Evolutionary conservation across 345 rosid species (phyloP), one percentile per base, ranked within the genome.

Genomic region (Hibiscus trionum): DNA sequence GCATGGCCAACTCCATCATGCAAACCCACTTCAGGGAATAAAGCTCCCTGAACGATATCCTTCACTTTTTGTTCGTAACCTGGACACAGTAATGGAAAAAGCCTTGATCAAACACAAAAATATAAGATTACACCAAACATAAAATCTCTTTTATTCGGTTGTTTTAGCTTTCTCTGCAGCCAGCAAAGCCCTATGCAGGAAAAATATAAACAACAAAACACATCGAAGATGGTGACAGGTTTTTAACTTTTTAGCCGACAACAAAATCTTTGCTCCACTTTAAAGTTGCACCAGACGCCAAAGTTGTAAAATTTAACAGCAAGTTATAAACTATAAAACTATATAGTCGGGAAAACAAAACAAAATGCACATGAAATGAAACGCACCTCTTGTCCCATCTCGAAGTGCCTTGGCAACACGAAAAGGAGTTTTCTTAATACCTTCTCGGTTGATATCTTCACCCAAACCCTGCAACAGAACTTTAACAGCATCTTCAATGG

Each of bases 391-490:
- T 69, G 96, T 96, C 58, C 89, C 97, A 76, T 88, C 88, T 4
- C 88, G 84, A 72, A 96, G 86, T 7, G 99, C 96, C 80, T 91
- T 93, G 60, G 99, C 98, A 44, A 96, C 98, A 44, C 99, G 97
- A 74, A 87, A 77, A 58, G 99, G 97, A 66, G 99, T 96, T 82
- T 84, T 96, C 73, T 77, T 89, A 71, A 96, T 77, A 46, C 99
- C 99, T 81, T 93, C 96, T 55, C 99, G 84, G 63, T 85, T 76
- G 74, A 89, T 21, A 85, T 96, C 93, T 61, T 96, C 97, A 44
- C 87, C 85, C 67, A 96, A 77, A 61, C 98, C 97, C 77, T 87
- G 87, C 73, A 96, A 73, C 73, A 96, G 88, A 77, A 86, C 83
- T 77, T 84, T 87, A 3, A 96, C 98, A 72, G 98, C 97, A 66